Evolutionary conservation across 2,329 filamentous ascomycete species (phyloP).

Genomic region (Cercospora berteroae): DNA sequence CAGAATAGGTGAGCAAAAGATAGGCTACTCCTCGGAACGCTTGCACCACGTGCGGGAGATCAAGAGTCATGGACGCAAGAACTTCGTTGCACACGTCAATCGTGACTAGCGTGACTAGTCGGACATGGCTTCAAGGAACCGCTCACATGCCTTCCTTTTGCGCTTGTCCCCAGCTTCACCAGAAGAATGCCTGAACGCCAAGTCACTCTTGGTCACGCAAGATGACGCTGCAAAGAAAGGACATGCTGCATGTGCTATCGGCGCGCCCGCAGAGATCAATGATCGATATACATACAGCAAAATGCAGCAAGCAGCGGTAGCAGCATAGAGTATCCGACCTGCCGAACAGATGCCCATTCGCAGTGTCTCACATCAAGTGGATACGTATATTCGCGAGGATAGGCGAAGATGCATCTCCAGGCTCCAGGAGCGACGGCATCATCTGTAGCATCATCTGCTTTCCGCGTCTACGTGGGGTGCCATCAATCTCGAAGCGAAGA

Average conservation of each 20-base stretch:
- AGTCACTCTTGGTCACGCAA: not conserved
- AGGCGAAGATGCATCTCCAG: not conserved
- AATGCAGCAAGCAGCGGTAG: not conserved
- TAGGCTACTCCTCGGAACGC: constrained; percentile 4
- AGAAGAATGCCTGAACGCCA: not conserved
- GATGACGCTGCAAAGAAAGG: not conserved
- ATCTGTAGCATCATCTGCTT: not conserved
- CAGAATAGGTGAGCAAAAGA: not conserved
- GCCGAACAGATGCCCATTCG: not conserved
- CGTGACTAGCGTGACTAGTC: not conserved
- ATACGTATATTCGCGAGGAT: not conserved
- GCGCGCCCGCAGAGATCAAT: not conserved
- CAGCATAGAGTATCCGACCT: not conserved
- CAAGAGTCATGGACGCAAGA: not conserved
- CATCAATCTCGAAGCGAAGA: not conserved
- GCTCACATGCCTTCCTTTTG: not conserved
- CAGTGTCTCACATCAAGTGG: not conserved
- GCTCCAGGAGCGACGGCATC: not conserved
- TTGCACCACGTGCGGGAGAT: not conserved
- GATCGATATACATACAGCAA: not conserved
- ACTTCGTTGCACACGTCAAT: not conserved
- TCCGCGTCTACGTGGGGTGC: not conserved
- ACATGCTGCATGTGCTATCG: not conserved
- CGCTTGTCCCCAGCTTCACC: not conserved
- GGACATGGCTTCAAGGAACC: not conserved